Percentiles rank a stretch among this genome's conserved stretches.
Conservation (phyloP, 2,329 filamentous ascomycete genomes). For the Stemphylium vesicarium region DNA sequence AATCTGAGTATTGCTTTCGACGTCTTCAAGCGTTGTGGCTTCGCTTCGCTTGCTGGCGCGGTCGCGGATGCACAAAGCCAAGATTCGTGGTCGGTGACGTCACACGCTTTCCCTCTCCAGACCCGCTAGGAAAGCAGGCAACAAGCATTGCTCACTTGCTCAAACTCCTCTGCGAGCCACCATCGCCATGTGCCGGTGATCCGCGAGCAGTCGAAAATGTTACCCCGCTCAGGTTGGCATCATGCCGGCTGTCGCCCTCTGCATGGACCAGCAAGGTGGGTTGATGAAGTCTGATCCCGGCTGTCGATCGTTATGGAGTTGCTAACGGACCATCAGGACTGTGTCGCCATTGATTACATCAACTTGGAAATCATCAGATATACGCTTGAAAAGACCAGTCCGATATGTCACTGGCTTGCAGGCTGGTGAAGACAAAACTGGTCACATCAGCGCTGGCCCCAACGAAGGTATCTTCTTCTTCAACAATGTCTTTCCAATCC, state of each 20-base stretch:
- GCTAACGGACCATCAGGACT: slow-evolving; percentile 29
- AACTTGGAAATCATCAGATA: slow-evolving; percentile 1
- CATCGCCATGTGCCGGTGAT: slow-evolving; percentile 20
- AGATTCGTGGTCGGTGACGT: slow-evolving; percentile 15
- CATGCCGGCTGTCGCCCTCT: slow-evolving; percentile 24
- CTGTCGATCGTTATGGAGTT: slow-evolving; percentile 30
- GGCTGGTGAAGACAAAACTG: slow-evolving; percentile 69
- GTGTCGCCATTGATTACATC: slow-evolving; percentile 10
- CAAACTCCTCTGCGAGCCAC: background rate
- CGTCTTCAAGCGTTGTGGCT: background rate
- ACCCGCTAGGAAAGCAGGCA: slow-evolving; percentile 7
- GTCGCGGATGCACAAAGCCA: slow-evolving; percentile 7
- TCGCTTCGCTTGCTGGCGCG: slow-evolving; percentile 1
- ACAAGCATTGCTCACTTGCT: background rate
- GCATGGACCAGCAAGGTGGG: slow-evolving; percentile 32
- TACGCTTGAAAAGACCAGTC: slow-evolving; percentile 3
- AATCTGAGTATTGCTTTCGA: background rate
- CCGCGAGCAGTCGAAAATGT: slow-evolving; percentile 16
- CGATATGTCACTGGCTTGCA: slow-evolving; percentile 46
- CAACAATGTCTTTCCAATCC: slow-evolving; percentile 87
- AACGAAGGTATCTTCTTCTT: slow-evolving; percentile 89
- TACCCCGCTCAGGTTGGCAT: slow-evolving; percentile 27
- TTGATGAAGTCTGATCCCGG: slow-evolving; percentile 19
- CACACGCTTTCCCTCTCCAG: slow-evolving; percentile 5
- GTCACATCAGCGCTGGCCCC: slow-evolving; percentile 77